These are phyloP conservation scores for Clarireedia hainanense DNA, from an alignment of 2,329 filamentous ascomycete species.

Conservation along the genomic window DNA sequence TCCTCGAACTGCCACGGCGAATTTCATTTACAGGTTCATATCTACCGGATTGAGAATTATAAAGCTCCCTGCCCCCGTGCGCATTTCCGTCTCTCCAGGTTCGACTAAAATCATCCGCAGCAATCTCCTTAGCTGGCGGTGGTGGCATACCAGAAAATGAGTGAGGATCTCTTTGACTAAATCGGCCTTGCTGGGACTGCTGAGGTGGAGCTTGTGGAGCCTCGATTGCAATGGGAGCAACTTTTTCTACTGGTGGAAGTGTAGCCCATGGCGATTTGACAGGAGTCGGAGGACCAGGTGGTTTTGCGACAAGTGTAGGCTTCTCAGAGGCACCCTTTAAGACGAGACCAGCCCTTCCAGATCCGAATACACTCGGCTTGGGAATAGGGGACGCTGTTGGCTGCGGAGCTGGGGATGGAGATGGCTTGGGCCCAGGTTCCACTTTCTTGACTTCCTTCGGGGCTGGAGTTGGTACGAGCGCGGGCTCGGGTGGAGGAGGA, in stretches of 20 bases:
- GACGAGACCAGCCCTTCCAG: slow-evolving; percentile 47
- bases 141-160: slow-evolving; percentile 46
- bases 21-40: slow-evolving; percentile 80
- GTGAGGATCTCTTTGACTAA: slow-evolving; percentile 47
- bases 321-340: slow-evolving; percentile 63
- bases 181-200: slow-evolving; percentile 38
- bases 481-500: slow-evolving; percentile 19
- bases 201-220: slow-evolving; percentile 34
- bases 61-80: slow-evolving; percentile 66
- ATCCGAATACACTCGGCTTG: slow-evolving; percentile 26
- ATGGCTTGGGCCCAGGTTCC: slow-evolving; percentile 20
- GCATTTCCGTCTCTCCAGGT: slow-evolving; percentile 67
- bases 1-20: slow-evolving; percentile 58
- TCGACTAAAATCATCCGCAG: slow-evolving; percentile 87
- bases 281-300: slow-evolving; percentile 56
- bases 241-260: slow-evolving; percentile 76
- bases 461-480: slow-evolving; percentile 19
- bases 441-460: slow-evolving; percentile 20
- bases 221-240: slow-evolving; percentile 61
- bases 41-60: slow-evolving; percentile 88
- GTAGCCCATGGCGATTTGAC: slow-evolving; percentile 88
- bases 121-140: slow-evolving; percentile 69
- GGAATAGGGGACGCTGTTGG: slow-evolving; percentile 24
- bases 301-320: slow-evolving; percentile 65
- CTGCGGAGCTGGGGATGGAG: slow-evolving; percentile 27